Evolutionary conservation across 2,329 filamentous ascomycete genomes (phyloP).

Genomic region (Cercospora zeina): DNA sequence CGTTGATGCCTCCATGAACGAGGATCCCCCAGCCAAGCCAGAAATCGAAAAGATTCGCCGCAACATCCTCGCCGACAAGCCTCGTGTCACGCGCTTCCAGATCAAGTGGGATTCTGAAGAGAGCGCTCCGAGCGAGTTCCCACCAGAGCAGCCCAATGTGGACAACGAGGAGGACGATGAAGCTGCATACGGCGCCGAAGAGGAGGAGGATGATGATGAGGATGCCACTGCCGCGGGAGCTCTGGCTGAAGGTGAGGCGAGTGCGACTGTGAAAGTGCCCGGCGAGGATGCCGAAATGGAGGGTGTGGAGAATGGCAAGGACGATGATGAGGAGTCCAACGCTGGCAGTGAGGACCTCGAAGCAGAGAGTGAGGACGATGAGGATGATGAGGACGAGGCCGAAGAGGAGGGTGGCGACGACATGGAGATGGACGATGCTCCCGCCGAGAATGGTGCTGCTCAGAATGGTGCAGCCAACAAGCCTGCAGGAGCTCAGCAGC

Average conservation of each 20-base stretch:
- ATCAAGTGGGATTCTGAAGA: constrained; percentile 99
- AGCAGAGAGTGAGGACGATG: constrained; percentile 47
- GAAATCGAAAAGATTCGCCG: constrained; percentile 88
- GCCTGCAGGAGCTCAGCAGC: constrained; percentile 13
- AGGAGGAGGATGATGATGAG: constrained; percentile 67
- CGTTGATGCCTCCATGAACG: constrained; percentile 82
- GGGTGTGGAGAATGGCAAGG: constrained; percentile 60
- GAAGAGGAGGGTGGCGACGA: constrained; percentile 39
- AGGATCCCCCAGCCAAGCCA: constrained; percentile 88
- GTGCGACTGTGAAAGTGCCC: constrained; percentile 19
- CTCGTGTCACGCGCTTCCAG: constrained; percentile 91
- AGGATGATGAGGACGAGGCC: constrained; percentile 47
- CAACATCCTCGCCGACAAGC: constrained; percentile 95
- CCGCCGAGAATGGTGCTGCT: constrained; percentile 20
- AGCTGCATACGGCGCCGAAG: constrained; percentile 86
- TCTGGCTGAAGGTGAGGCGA: constrained; percentile 44
- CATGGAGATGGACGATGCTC: constrained; percentile 37
- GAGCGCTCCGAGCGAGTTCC: constrained; percentile 91
- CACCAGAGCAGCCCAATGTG: constrained; percentile 95
- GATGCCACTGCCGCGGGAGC: constrained; percentile 51
- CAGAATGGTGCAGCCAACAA: constrained; percentile 2
- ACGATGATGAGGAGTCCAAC: constrained; percentile 68
- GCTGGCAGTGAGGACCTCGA: constrained; percentile 58
- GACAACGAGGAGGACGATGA: constrained; percentile 80
- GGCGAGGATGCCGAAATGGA: constrained; percentile 73